A percentile compares a stretch with the other conserved stretches of the same genome.
phyloP scores from a whole-genome alignment of 23 red algal species.

The Pyropia haitanensis region DNA sequence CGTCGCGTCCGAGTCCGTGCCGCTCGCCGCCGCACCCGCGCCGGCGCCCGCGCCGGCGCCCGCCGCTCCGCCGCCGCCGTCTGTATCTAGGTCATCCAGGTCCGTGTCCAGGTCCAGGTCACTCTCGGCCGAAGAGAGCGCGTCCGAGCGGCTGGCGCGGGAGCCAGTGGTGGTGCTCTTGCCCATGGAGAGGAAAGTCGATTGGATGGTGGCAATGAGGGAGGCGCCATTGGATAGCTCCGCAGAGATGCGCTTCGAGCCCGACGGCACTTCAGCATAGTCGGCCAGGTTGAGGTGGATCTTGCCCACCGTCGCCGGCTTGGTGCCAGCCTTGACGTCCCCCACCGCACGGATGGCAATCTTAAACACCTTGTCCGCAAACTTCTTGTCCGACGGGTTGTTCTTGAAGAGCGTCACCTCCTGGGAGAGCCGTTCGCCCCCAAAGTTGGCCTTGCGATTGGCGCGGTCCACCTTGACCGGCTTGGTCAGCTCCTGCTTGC shows the following conservation, averaged over 20 bases:
- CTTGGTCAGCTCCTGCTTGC: slow-evolving; percentile 40
- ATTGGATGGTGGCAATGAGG: slow-evolving; percentile 48
- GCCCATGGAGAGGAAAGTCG: slow-evolving; percentile 67
- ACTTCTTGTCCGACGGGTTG: slow-evolving; percentile 43
- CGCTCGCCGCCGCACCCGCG: slow-evolving; percentile 18
- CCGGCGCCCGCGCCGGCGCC: slow-evolving; percentile 1
- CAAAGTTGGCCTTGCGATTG: slow-evolving; percentile 47
- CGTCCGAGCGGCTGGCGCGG: slow-evolving; percentile 12
- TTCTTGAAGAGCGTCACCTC: slow-evolving; percentile 54
- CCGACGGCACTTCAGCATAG: slow-evolving; percentile 66
- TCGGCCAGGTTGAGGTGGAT: slow-evolving; percentile 76
- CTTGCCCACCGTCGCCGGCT: slow-evolving; percentile 36
- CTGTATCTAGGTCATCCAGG: slow-evolving; percentile 6
- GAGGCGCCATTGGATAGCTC: slow-evolving; percentile 52
- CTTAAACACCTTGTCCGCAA: slow-evolving; percentile 62
- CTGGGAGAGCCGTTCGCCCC: slow-evolving; percentile 35
- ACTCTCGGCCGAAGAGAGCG: slow-evolving; percentile 11
- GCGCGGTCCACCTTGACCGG: slow-evolving; percentile 42
- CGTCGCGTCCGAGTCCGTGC: not conserved
- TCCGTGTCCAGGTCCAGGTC: slow-evolving; percentile 16
- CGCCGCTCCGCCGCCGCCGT: not conserved
- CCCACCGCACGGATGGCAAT: slow-evolving; percentile 35
- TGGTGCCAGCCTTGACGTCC: slow-evolving; percentile 25
- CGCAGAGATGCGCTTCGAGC: slow-evolving; percentile 50
- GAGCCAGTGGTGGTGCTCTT: slow-evolving; percentile 18